These are phyloP conservation scores for Fomitopsis betulina DNA, from an alignment of 1,284 basidiomycete species.

Conservation along the genomic window DNA sequence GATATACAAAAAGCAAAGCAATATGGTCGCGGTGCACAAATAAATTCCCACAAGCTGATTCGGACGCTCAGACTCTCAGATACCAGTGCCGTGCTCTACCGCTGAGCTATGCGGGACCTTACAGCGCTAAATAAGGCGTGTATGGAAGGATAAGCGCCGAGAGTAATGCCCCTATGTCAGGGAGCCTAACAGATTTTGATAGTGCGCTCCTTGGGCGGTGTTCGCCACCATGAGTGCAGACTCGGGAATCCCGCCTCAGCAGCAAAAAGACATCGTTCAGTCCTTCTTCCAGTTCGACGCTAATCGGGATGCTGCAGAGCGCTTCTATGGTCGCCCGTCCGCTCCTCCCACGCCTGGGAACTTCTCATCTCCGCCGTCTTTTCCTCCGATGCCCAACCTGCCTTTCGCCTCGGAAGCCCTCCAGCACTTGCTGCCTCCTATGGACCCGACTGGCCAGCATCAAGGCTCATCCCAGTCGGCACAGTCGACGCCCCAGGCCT, in stretches of 20 bases:
- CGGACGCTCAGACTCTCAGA: background rate
- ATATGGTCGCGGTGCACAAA: too few species aligned
- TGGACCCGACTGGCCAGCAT: constrained; percentile 18
- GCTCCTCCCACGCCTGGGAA: constrained; percentile 20
- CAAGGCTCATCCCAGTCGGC: constrained; percentile 9
- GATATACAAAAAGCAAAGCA: too few species aligned
- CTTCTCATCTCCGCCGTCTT: constrained; percentile 21
- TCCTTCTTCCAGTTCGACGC: constrained; percentile 35
- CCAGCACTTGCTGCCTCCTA: constrained; percentile 43
- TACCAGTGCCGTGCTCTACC: constrained; percentile 61
- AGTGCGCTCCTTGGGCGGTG: background rate
- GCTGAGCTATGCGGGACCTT: constrained; percentile 43
- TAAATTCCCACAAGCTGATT: constrained; percentile 35
- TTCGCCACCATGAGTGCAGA: constrained; percentile 8
- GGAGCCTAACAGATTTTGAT: background rate
- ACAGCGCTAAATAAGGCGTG: background rate
- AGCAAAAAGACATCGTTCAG: constrained; percentile 39
- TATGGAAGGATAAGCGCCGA: background rate
- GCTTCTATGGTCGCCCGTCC: constrained; percentile 13
- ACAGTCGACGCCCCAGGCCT: constrained; percentile 33
- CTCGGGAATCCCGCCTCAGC: constrained; percentile 23
- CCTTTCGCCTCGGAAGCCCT: constrained; percentile 44
- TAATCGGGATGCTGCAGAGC: constrained; percentile 15
- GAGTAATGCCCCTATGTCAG: background rate
- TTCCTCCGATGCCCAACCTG: constrained; percentile 16